Base-by-base conservation (phyloP, 2,329 filamentous ascomycete genomes). In the Biscogniauxia marginata region DNA sequence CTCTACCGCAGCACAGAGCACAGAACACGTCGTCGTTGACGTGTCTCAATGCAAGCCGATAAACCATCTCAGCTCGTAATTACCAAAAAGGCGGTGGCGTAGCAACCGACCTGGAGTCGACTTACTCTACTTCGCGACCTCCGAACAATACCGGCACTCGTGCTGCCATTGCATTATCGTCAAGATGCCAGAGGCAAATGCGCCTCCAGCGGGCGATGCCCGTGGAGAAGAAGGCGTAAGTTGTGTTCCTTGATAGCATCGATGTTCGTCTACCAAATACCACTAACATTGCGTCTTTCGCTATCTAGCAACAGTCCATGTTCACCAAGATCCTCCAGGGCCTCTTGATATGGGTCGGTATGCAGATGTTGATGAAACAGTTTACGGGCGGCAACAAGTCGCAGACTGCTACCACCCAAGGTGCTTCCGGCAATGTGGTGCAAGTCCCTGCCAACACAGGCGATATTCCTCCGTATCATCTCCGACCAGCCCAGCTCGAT, bases 381-480 rank as follows among this genome's bases (percentile, higher is more conserved):
- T 75, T 83, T 59, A 73, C 75, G 61, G 75, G 76, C 47, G 75
- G 75, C 49, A 81, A 77, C 65, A 75, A 78, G 54, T 74, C 77
- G 58, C 72, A 74, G 48, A 78, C 76, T 50, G 76, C 80, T 52
- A 73, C 77, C 25, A 75, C 77, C 19, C 77, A 77, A 64, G 77
- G 82, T 56, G 77, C 82, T 54, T 73, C 75, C 19, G 84, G 84
- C 56, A 77, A 82, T 48, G 64, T 76, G 16, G 75, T 86, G 61
- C 77, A 77, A 58, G 79, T 85, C 20, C 77, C 82, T 46, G 75
- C 76, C 52, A 84, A 82, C 65, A 77, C 77, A 24, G 81, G 75
- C 50, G 76, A 76, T 19, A 85, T 91, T 53, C 86, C 88, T 23
- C 74, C 85, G 18, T 92, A 86, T 70, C 77, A 80, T 53, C 77